Evolutionary conservation across 805 yeast genomes (phyloP), one percentile per base, ranked within the genome.

Genomic region (Barnettozyma siamensis): DNA sequence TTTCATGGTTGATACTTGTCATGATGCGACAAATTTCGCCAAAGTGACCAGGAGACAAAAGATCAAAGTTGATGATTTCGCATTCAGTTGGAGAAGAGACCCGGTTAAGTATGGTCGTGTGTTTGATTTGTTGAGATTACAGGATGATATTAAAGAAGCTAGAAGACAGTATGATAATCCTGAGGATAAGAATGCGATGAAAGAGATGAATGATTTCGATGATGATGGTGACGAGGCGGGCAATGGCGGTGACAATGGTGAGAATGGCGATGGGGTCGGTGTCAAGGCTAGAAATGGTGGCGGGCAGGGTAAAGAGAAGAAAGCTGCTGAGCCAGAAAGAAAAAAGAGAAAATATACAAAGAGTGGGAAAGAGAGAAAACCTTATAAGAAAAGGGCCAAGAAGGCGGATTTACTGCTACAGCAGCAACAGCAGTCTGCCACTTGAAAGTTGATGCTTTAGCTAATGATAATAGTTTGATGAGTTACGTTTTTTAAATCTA

Each of bases 21-120:
- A 76, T 48, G 73, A 74, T 48, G 77, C 82, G 13, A 55, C 69
- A 46, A 54, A 70, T 19, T 66, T 70, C 48, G 69, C 86, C 28
- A 63, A 70, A 31, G 69, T 75, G 4, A 71, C 79, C 1, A 65
- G 65, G 11, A 65, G 88, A 30, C 75, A 69, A 45, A 83, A 82
- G 59, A 70, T 83, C 48, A 78, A 77, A 48, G 77, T 83, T 15
- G 88, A 82, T 33, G 89, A 83, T 54, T 76, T 83, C 62, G 78
- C 75, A 56, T 83, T 81, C 59, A 85, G 83, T 0, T 59, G 84
- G 38, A 63, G 88, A 34, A 72, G 71, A 41, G 91, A 83, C 52
- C 76, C 80, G 2, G 64, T 73, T 12, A 83, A 83, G 54, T 67
- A 81, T 12, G 87, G 86, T 3, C 75, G 91, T 60, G 74, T 83